phyloP scores from a whole-genome alignment of 176 grass and related monocot species.

The Chrysopogon serrulatus region DNA sequence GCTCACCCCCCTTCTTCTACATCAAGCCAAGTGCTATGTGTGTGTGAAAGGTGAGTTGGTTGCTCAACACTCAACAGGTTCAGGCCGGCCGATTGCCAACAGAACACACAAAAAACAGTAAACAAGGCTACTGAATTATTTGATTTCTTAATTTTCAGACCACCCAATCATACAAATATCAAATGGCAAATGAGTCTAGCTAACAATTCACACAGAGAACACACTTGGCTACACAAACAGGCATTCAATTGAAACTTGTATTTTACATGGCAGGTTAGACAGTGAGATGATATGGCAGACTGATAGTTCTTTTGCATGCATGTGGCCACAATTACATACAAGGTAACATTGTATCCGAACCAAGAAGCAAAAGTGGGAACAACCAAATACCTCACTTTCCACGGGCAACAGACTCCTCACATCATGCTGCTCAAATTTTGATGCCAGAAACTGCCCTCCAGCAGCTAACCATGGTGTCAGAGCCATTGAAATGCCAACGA shows the following conservation, averaged over 20 bases:
- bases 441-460: constrained; percentile 87
- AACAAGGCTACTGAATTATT: constrained; percentile 2
- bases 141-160: constrained; percentile 8
- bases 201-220: constrained; percentile 12
- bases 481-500: constrained; percentile 98
- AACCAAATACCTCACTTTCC: constrained; percentile 88
- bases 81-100: too few species aligned
- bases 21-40: too few species aligned
- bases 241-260: not conserved
- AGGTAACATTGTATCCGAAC: not conserved
- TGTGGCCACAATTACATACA: not conserved
- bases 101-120: not conserved
- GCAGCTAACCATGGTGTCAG: constrained; percentile 94
- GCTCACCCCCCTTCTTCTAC: too few species aligned
- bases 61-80: too few species aligned
- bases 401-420: constrained; percentile 94
- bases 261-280: not conserved
- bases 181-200: not conserved
- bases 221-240: not conserved
- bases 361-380: not conserved
- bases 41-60: too few species aligned
- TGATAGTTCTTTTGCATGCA: not conserved
- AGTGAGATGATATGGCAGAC: constrained; percentile 5
- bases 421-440: constrained; percentile 97
- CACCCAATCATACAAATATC: not conserved